phyloP scores from a whole-genome alignment of 495 filamentous ascomycete genomes.

The Tuber melanosporum region DNA sequence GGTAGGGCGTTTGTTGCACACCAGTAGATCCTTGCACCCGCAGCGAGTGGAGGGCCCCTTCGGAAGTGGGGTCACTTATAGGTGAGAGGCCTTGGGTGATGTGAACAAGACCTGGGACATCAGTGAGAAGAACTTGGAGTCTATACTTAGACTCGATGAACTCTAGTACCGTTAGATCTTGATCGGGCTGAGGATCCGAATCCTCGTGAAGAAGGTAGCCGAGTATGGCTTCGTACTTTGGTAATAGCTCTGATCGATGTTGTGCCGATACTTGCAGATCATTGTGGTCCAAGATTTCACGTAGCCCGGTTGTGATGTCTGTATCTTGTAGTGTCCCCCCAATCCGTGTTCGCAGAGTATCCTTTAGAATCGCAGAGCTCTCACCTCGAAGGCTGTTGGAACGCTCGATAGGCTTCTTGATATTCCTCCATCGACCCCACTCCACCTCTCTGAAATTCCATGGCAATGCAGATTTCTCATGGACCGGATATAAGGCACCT shows the following conservation, averaged over 20 bases:
- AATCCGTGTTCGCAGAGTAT: background rate
- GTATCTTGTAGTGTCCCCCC: background rate
- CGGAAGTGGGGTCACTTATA: background rate
- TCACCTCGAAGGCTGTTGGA: background rate
- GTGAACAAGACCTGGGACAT: conserved; percentile 35
- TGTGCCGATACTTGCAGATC: conserved; percentile 6
- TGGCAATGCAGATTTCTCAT: conserved; percentile 25
- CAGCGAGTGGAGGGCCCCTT: background rate
- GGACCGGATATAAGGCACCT: conserved; percentile 32
- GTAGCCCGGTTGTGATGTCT: background rate
- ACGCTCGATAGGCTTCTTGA: background rate
- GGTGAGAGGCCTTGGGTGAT: conserved; percentile 8
- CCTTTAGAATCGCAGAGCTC: background rate
- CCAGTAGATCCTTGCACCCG: background rate
- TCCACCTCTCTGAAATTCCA: conserved; percentile 37
- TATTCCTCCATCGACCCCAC: conserved; percentile 38
- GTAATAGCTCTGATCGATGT: conserved; percentile 3
- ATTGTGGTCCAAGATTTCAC: conserved; percentile 20
- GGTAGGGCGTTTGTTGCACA: background rate
- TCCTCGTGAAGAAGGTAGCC: conserved; percentile 31
- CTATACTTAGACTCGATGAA: conserved; percentile 27
- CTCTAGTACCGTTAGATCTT: conserved; percentile 4
- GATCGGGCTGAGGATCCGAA: conserved; percentile 7
- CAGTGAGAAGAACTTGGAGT: conserved; percentile 28
- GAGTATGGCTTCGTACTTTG: conserved; percentile 25